phyloP scores from a whole-genome alignment of 495 filamentous ascomycete genomes.

The Lepidopterella palustris region DNA sequence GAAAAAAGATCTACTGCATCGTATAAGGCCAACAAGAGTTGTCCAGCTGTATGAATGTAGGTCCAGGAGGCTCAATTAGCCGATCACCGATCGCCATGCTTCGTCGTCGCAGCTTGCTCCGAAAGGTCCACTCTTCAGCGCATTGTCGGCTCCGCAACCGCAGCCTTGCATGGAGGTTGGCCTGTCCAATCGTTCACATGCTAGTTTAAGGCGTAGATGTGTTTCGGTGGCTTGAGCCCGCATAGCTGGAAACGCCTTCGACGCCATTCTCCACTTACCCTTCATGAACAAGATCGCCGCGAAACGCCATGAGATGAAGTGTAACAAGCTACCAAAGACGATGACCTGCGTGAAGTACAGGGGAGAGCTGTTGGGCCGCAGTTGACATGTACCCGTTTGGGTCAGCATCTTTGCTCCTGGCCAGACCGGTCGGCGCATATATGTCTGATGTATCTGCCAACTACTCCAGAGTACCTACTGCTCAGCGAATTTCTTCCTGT shows the following conservation, averaged over 20 bases:
- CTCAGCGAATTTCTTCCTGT: no score
- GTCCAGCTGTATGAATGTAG: not conserved
- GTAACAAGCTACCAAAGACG: no score
- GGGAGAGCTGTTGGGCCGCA: not conserved
- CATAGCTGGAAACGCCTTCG: not conserved
- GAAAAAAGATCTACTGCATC: no score
- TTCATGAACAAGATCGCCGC: constrained; percentile 1
- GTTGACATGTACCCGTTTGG: not conserved
- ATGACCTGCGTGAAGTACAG: not conserved
- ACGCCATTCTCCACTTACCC: constrained; percentile 1
- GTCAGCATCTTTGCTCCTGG: no score
- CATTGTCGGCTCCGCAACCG: not conserved
- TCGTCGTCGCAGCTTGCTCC: not conserved
- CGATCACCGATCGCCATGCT: not conserved
- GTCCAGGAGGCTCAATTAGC: not conserved
- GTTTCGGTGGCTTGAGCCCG: not conserved
- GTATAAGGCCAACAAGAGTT: no score
- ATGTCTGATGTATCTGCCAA: no score
- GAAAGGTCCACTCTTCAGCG: not conserved
- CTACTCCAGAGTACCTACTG: no score
- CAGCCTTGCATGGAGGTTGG: not conserved
- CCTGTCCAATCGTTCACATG: not conserved
- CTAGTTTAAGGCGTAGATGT: not conserved
- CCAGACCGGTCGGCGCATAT: no score
- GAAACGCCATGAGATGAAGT: not conserved